Base-by-base conservation (phyloP, 2,329 filamentous ascomycete genomes). In the Talaromyces marneffei region DNA sequence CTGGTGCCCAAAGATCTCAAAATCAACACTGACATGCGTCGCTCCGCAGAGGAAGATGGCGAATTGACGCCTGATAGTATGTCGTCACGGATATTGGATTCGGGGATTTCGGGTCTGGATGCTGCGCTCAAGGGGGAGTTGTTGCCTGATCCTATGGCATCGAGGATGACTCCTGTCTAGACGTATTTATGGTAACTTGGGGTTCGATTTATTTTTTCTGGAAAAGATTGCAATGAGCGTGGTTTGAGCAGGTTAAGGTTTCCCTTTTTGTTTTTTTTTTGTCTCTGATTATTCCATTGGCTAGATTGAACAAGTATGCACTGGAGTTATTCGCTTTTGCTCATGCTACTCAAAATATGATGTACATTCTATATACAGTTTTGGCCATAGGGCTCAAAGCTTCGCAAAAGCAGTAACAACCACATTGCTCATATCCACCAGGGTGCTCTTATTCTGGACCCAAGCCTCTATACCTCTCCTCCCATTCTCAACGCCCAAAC, bases 401-500 rank as follows among this genome's bases (percentile, higher is more conserved):
- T 91, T 91, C 31, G 86, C 80, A 75, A 94, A 96, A 0, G 91
- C 87, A 8, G 84, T 92, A 61, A 81, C 84, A 62, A 87, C 88
- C 63, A 74, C 80, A 35, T 88, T 88, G 44, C 86, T 85, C 82
- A 92, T 89, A 74, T 96, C 91, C 2, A 96, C 87, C 31, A 96
- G 75, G 1, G 91, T 95, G 75, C 91, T 95, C 81, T 94, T 95
- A 68, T 92, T 94, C 76, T 86, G 82, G 57, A 92, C 83, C 87
- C 92, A 96, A 3, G 89, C 88, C 74, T 89, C 87, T 59, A 96
- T 81, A 0, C 91, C 91, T 68, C 83, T 85, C 62, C 86, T 81
- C 3, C 91, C 92, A 73, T 96, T 96, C 80, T 96, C 91, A 1
- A 95, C 87, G 0, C 91, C 91, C 9, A 96, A 78, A 35, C 92